Percentiles rank a stretch among this genome's conserved stretches.
phyloP scores from a whole-genome alignment of 2,329 filamentous ascomycete species.

The Pseudogymnoascus sp. region DNA sequence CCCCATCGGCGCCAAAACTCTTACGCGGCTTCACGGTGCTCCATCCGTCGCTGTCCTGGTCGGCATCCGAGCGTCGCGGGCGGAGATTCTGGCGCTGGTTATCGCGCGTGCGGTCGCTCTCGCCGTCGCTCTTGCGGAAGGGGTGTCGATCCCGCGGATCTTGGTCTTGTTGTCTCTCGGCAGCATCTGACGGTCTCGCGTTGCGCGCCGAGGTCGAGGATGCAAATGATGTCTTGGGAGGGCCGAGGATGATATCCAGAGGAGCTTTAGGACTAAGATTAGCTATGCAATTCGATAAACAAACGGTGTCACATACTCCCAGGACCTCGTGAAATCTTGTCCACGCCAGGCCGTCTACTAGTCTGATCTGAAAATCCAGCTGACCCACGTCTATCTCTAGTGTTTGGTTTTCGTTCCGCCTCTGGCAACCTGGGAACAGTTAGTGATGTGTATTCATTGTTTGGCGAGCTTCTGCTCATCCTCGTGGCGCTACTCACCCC shows the following conservation, averaged over 20 bases:
- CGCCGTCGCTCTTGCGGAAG: conserved; percentile 46
- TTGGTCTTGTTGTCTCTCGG: conserved; percentile 44
- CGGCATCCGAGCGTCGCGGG: conserved; percentile 43
- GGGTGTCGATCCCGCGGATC: conserved; percentile 51
- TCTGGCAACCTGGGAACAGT: background rate
- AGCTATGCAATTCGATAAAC: conserved; percentile 18
- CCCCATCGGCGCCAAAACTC: conserved; percentile 61
- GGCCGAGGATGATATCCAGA: conserved; percentile 79
- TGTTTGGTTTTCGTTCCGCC: background rate
- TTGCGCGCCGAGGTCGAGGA: conserved; percentile 56
- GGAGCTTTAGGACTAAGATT: conserved; percentile 39
- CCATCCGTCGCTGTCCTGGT: conserved; percentile 63
- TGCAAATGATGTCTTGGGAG: conserved; percentile 73
- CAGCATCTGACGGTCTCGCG: conserved; percentile 38
- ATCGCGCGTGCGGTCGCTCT: conserved; percentile 44
- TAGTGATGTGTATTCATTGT: background rate
- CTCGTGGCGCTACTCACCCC: conserved; percentile 50
- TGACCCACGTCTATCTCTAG: conserved; percentile 10
- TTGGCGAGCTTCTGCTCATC: background rate
- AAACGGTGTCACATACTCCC: conserved; percentile 39
- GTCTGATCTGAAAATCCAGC: conserved; percentile 24
- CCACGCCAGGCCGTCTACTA: conserved; percentile 42
- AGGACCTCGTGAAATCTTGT: conserved; percentile 47
- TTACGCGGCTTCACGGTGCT: conserved; percentile 64
- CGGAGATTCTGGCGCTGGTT: conserved; percentile 37